Evolutionary conservation across 768 basidiomycete species (phyloP).

Genomic region (Neoboletus brunneissimus): DNA sequence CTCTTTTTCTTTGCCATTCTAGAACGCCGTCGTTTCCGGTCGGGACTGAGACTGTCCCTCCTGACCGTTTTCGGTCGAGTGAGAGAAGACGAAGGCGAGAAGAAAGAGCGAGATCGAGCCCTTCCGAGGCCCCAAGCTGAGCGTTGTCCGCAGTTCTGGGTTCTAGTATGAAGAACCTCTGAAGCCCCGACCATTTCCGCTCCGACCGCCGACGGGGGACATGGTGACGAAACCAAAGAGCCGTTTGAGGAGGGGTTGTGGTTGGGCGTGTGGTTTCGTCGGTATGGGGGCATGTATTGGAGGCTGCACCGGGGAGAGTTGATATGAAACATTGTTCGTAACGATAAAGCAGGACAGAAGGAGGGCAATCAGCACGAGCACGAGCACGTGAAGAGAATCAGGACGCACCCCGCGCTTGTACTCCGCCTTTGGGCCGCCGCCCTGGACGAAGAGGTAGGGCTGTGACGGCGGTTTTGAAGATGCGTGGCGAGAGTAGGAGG

Average conservation of each 20-base stretch:
- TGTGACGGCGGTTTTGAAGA: slow-evolving; percentile 24
- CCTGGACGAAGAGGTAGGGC: slow-evolving; percentile 25
- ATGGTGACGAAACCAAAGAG: slow-evolving; percentile 26
- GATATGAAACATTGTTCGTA: slow-evolving; percentile 6
- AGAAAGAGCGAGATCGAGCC: background rate
- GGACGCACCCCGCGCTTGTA: slow-evolving; percentile 32
- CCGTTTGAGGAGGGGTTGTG: slow-evolving; percentile 31
- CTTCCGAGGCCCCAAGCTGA: background rate
- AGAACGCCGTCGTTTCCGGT: slow-evolving; percentile 9
- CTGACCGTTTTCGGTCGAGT: background rate
- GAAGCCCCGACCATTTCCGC: slow-evolving; percentile 23
- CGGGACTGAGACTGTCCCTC: background rate
- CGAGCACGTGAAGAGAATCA: slow-evolving; percentile 8
- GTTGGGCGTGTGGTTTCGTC: slow-evolving; percentile 26
- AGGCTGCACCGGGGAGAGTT: slow-evolving; percentile 11
- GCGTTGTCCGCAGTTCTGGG: background rate
- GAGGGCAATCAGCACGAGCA: slow-evolving; percentile 20
- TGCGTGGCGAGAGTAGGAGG: slow-evolving; percentile 23
- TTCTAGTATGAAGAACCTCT: slow-evolving; percentile 28
- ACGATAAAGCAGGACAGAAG: too few species aligned
- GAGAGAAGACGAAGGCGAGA: background rate
- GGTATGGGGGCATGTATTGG: slow-evolving; percentile 31
- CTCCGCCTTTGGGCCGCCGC: slow-evolving; percentile 31
- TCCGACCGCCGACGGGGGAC: slow-evolving; percentile 25
- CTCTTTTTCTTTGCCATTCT: background rate